phyloP scores from a whole-genome alignment of 148 eudicot species.

The Heliosperma pusillum region DNA sequence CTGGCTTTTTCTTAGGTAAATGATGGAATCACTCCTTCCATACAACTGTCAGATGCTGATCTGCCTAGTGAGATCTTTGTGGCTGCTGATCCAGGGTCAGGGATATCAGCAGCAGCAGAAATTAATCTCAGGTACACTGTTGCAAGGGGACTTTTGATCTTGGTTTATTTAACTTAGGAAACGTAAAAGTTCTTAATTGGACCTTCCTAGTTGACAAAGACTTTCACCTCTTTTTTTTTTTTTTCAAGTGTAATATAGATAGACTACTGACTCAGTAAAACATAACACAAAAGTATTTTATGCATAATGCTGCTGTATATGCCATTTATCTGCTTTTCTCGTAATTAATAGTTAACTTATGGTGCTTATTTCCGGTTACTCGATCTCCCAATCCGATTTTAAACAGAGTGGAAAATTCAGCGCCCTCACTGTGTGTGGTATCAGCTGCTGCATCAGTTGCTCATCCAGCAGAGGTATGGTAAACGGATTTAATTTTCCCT shows the following conservation, averaged over 20 bases:
- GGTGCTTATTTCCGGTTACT: slow-evolving; percentile 1
- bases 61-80: background rate
- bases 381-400: background rate
- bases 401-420: slow-evolving; percentile 32
- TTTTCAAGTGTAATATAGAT: slow-evolving; percentile 1
- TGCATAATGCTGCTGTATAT: background rate
- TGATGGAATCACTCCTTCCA: background rate
- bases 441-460: slow-evolving; percentile 72
- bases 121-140: slow-evolving; percentile 16
- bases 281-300: background rate
- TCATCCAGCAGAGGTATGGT: slow-evolving; percentile 63
- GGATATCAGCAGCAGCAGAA: slow-evolving; percentile 11
- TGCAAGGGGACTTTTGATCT: background rate
- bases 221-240: background rate
- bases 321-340: background rate
- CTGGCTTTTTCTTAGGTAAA: slow-evolving; percentile 6
- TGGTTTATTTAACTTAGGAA: background rate
- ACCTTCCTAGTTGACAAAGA: background rate
- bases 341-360: background rate
- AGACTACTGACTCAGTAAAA: background rate
- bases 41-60: slow-evolving; percentile 13
- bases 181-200: background rate
- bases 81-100: slow-evolving; percentile 13
- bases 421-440: slow-evolving; percentile 33
- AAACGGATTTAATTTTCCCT: slow-evolving; percentile 11